phyloP scores from a whole-genome alignment of 345 rosid genomes.

The Ceriops zippeliana region DNA sequence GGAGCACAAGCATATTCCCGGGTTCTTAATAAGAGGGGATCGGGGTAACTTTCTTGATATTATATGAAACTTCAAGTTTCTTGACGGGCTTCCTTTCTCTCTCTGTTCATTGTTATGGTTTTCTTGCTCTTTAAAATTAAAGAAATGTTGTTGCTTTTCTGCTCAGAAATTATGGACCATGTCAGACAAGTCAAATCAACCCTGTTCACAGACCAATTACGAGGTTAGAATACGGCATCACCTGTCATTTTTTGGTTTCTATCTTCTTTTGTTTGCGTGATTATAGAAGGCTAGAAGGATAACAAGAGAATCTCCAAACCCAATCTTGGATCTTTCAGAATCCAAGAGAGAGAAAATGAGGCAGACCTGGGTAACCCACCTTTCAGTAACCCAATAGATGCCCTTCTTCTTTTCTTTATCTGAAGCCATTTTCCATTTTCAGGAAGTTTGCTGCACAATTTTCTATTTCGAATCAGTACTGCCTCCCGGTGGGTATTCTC shows the following conservation, averaged over 20 bases:
- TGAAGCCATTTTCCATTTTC: neutral
- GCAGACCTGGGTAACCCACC: neutral
- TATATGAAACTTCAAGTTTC: neutral
- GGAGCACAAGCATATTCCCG: slow-evolving; percentile 49
- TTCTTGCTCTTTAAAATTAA: too few species aligned
- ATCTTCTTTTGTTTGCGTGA: slow-evolving; percentile 8
- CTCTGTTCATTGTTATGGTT: neutral
- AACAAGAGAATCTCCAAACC: slow-evolving; percentile 4
- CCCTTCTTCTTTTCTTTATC: neutral
- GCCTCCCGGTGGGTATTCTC: slow-evolving; percentile 39
- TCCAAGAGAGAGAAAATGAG: neutral
- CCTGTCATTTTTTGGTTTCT: slow-evolving; percentile 12
- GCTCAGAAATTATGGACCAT: slow-evolving; percentile 34
- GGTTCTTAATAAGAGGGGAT: slow-evolving; percentile 56
- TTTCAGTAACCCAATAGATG: neutral
- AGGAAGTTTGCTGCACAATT: slow-evolving; percentile 60
- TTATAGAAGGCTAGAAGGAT: slow-evolving; percentile 10
- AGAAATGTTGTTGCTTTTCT: neutral
- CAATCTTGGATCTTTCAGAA: slow-evolving; percentile 27
- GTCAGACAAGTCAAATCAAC: slow-evolving; percentile 35
- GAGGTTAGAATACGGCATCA: slow-evolving; percentile 42
- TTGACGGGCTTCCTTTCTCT: neutral
- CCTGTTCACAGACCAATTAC: slow-evolving; percentile 47
- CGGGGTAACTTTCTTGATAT: slow-evolving; percentile 31
- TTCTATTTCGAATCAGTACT: slow-evolving; percentile 35